Percentiles rank a stretch among this genome's conserved stretches.
These are phyloP conservation scores for Entonaema liquescens DNA, from an alignment of 495 filamentous ascomycete genomes.

Conservation along the genomic window DNA sequence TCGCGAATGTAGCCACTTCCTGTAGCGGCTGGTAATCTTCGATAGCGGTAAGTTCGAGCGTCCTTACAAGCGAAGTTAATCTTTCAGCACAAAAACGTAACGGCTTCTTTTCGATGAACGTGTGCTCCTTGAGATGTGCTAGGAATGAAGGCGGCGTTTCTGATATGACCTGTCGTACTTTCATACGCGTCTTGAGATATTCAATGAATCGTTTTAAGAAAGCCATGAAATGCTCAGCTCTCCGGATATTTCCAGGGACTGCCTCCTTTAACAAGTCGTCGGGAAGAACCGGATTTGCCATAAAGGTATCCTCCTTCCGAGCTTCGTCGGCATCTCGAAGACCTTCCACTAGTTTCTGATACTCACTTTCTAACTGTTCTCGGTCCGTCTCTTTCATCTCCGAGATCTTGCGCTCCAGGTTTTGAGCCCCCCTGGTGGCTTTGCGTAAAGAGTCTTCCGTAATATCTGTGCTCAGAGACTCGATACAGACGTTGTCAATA, in stretches of 20 bases:
- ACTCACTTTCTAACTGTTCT: slow-evolving; percentile 92
- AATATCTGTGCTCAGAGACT: slow-evolving; percentile 94
- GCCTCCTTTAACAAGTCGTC: slow-evolving; percentile 90
- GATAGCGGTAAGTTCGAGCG: slow-evolving; percentile 94
- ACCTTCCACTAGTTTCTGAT: slow-evolving; percentile 93
- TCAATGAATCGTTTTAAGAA: slow-evolving; percentile 97
- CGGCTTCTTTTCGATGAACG: slow-evolving; percentile 97
- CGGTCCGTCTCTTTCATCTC: slow-evolving; percentile 95
- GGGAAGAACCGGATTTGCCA: slow-evolving; percentile 90
- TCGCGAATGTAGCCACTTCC: slow-evolving; percentile 99
- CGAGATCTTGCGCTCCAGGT: slow-evolving; percentile 85
- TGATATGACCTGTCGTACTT: slow-evolving; percentile 94
- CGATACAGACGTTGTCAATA: slow-evolving; percentile 99
- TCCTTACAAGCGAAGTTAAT: slow-evolving; percentile 91
- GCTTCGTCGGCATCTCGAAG: slow-evolving; percentile 86
- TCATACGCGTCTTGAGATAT: slow-evolving; percentile 98
- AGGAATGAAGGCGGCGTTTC: slow-evolving; percentile 96
- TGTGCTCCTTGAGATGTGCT: slow-evolving; percentile 90
- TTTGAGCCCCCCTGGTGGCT: slow-evolving; percentile 87
- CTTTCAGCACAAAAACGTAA: slow-evolving; percentile 95
- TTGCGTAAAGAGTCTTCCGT: slow-evolving; percentile 92
- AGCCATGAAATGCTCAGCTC: slow-evolving; percentile 94
- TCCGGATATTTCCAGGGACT: slow-evolving; percentile 93
- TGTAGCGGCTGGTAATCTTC: slow-evolving; percentile 97
- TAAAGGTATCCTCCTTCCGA: slow-evolving; percentile 92